phyloP scores from a whole-genome alignment of 192 early-diverging fungal species.

The Haplosporangium gracile region DNA sequence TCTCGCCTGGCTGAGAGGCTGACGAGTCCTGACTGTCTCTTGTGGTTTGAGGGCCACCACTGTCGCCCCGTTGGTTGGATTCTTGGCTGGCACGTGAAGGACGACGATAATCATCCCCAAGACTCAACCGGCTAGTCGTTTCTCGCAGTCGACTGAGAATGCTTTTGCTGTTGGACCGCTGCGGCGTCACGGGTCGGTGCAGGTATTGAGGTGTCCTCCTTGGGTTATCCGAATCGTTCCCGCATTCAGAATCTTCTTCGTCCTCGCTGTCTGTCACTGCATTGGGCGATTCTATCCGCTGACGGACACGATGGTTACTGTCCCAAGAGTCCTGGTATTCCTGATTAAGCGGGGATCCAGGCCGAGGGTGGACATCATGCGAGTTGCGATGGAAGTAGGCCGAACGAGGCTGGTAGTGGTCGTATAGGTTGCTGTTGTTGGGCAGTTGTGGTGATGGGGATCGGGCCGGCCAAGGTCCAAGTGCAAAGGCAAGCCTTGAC shows the following conservation, averaged over 20 bases:
- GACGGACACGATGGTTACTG: constrained; percentile 1
- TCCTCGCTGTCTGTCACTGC: constrained; percentile 7
- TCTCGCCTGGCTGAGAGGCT: constrained; percentile 15
- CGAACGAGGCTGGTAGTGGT: constrained; percentile 20
- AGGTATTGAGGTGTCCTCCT: background rate
- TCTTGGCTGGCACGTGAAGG: constrained; percentile 18
- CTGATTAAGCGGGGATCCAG: constrained; percentile 42
- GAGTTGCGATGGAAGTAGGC: constrained; percentile 34
- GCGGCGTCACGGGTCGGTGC: constrained; percentile 18
- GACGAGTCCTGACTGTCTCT: constrained; percentile 40
- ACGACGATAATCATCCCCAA: constrained; percentile 27
- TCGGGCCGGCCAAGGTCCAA: constrained; percentile 29
- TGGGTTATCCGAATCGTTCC: constrained; percentile 31
- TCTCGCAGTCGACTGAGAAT: constrained; percentile 35
- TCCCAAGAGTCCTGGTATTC: constrained; percentile 50
- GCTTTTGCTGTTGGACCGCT: constrained; percentile 28
- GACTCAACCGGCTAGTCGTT: constrained; percentile 37
- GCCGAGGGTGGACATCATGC: constrained; percentile 35
- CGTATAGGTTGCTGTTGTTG: constrained; percentile 13
- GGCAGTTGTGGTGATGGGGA: constrained; percentile 48
- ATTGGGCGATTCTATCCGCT: constrained; percentile 26
- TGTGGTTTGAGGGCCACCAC: background rate
- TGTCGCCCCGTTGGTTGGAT: constrained; percentile 1
- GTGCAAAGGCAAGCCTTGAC: constrained; percentile 40
- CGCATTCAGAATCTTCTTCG: constrained; percentile 6